These are phyloP conservation scores for Phytophthora podocarpi DNA, from an alignment of 352 stramenopile genomes.

Conservation along the genomic window DNA sequence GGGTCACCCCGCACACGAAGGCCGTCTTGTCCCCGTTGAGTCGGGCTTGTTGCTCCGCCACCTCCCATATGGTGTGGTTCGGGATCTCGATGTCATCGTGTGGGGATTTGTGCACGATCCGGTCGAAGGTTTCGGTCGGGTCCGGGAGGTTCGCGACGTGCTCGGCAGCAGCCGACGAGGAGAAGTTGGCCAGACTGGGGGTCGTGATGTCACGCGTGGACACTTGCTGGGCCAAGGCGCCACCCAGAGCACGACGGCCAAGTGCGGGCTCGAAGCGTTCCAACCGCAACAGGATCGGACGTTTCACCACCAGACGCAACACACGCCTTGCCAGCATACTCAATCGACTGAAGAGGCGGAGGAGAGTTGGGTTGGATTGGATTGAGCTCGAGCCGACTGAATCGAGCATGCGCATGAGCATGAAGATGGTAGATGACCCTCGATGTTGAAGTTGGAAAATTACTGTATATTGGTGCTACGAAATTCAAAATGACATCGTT, in stretches of 20 bases:
- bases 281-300: conserved; percentile 2
- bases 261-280: background rate
- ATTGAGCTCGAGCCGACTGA: conserved; percentile 6
- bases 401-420: conserved; percentile 15
- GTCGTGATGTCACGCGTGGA: conserved; percentile 19
- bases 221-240: conserved; percentile 14
- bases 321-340: conserved; percentile 22
- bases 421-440: background rate
- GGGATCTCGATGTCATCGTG: conserved; percentile 39
- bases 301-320: conserved; percentile 17
- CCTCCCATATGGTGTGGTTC: conserved; percentile 51
- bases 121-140: conserved; percentile 13
- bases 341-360: background rate
- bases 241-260: conserved; percentile 8
- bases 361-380: too few relatives aligned
- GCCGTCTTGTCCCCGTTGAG: conserved; percentile 36
- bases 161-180: conserved; percentile 22
- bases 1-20: conserved; percentile 52
- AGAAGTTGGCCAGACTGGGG: conserved; percentile 25
- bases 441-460: conserved; percentile 15
- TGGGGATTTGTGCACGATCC: conserved; percentile 53
- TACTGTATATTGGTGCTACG: background rate
- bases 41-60: conserved; percentile 41
- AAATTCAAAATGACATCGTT: too few relatives aligned
- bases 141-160: conserved; percentile 16